Evolutionary conservation across 2,329 filamentous ascomycete species (phyloP), one percentile per base, ranked within the genome.

Genomic region (Apiospora sp.): DNA sequence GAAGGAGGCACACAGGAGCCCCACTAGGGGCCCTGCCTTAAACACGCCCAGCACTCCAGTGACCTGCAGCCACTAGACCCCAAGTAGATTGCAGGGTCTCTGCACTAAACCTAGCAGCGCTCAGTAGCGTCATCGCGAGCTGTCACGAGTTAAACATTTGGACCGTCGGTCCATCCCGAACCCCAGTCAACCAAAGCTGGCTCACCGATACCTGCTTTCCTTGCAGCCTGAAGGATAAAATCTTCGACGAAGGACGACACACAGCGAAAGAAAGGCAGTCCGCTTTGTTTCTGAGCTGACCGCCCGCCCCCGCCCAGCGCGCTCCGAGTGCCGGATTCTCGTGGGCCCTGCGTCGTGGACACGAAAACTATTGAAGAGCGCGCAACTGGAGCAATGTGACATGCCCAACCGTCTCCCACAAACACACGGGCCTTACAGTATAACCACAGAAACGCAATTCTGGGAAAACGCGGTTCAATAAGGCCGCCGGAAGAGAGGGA

Each of bases 41-140:
- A 61, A 37, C 27, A 41, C 22, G 54, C 30, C 54, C 30, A 61
- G 30, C 34, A 22, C 54, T 61, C 12, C 10, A 41, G 58, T 41
- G 46, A 41, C 58, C 19, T 64, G 34, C 54, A 61, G 54, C 54
- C 51, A 30, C 54, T 61, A 61, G 34, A 61, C 54, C 54, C 54
- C 30, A 10, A 61, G 54, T 34, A 61, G 58, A 64, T 41, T 64
- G 34, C 58, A 64, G 58, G 58, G 58, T 64, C 58, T 41, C 58
- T 41, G 58, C 30, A 41, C 58, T 41, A 64, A 64, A 37, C 30
- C 34, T n/a, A 64, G 34, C 58, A 41, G 58, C 58, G 58, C 19
- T 34, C 34, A n/a, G 4, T 64, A 64, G 58, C 58, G 58, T 64
- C 58, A 41, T 41, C 58, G 58, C 34, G 58, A 64, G 8, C 34